Evolutionary conservation across 2,329 filamentous ascomycete genomes (phyloP), one percentile per base, ranked within the genome.

Genomic region (Nemania bipapillata): DNA sequence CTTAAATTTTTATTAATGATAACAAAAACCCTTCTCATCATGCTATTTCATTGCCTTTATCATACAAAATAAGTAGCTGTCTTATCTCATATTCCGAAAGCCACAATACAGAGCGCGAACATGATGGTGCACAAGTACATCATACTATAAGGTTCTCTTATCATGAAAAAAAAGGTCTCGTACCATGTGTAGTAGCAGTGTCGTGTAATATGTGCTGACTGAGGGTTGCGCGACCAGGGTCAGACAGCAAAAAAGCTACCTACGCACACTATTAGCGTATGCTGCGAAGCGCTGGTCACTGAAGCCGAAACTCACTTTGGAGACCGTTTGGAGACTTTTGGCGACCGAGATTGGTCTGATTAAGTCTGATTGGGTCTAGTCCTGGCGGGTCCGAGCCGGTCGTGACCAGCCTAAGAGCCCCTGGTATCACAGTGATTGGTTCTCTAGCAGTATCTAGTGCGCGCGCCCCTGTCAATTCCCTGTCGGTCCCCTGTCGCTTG

Each of bases 401-500:
- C 49, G 32, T 15, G 15, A 15, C 32, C 24, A 50, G 22, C 17
- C 22, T 15, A 26, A 26, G 9, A 6, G 28, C 50, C 35, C 55
- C 56, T 62, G 57, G n/a, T 47, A 53, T 67, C 37, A 12, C 22
- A 5, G 52, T 57, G 49, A 70, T 65, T 65, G 60, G 61, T n/a
- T 12, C 11, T n/a, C n/a, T n/a, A n/a, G n/a, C n/a, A n/a, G n/a
- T n/a, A n/a, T n/a, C n/a, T n/a, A n/a, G n/a, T 22, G 17, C 40
- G 65, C 72, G 70, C 64, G 47, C 1, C 52, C 58, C 58, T 52
- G 28, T 32, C 30, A 26, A 54, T 37, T 52, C 67, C 73, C 4
- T 65, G 72, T 70, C 64, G 42, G 1, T 30, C 60, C 65, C 60
- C 45, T 40, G 60, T 50, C 54, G 65, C 73, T 65, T 73, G 75